phyloP scores from a whole-genome alignment of 805 yeast species.

The Grigorovia humatica region DNA sequence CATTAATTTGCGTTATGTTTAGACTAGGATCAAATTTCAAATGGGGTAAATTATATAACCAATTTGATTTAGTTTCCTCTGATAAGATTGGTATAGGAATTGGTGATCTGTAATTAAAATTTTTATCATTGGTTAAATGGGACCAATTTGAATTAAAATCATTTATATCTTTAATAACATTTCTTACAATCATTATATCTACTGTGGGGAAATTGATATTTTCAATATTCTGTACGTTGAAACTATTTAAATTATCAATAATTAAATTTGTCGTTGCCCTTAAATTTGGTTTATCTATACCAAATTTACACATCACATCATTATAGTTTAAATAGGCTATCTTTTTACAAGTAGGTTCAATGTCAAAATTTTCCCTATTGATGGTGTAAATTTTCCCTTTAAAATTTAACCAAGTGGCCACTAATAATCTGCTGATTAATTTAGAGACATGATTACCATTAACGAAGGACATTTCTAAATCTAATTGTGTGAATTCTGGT shows the following conservation, averaged over 20 bases:
- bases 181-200: constrained; percentile 59
- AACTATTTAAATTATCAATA: constrained; percentile 32
- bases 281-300: constrained; percentile 92
- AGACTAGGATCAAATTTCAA: constrained; percentile 22
- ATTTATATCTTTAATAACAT: constrained; percentile 30
- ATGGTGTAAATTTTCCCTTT: constrained; percentile 27
- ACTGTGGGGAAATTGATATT: constrained; percentile 50
- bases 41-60: constrained; percentile 35
- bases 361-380: constrained; percentile 1
- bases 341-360: constrained; percentile 10
- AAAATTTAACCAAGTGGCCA: constrained; percentile 44
- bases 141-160: constrained; percentile 29
- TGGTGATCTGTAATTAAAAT: constrained; percentile 52
- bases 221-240: constrained; percentile 27
- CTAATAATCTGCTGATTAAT: constrained; percentile 50
- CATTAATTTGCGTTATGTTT: too few relatives aligned
- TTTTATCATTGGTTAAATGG: constrained; percentile 30
- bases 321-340: constrained; percentile 42
- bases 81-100: constrained; percentile 40
- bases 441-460: constrained; percentile 53
- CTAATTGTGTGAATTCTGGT: constrained; percentile 97
- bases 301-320: constrained; percentile 64
- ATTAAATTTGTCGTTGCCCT: constrained; percentile 44
- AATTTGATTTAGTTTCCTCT: constrained; percentile 30
- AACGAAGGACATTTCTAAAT: constrained; percentile 85